Conservation (phyloP, 805 yeast species). For the Kazachstania psychrophila region DNA sequence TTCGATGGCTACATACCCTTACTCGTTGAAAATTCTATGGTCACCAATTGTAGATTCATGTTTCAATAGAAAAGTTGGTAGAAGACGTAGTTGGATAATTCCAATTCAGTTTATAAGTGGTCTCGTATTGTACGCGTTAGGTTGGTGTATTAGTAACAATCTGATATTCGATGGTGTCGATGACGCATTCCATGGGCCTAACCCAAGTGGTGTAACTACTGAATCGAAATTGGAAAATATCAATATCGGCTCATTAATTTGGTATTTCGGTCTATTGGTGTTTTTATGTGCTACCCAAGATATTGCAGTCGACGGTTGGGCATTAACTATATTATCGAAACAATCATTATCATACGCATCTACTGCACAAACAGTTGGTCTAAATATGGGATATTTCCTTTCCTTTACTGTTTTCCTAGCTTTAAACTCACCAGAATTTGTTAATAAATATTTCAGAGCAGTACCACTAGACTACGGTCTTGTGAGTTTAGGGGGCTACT, state of each 20-base stretch:
- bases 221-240: slow-evolving; percentile 7
- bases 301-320: slow-evolving; percentile 99
- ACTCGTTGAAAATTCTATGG: slow-evolving; percentile 87
- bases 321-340: slow-evolving; percentile 73
- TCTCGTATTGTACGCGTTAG: slow-evolving; percentile 53
- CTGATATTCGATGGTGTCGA: slow-evolving; percentile 35
- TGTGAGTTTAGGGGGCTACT: slow-evolving; percentile 63
- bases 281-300: slow-evolving; percentile 95
- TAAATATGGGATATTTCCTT: slow-evolving; percentile 85
- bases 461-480: slow-evolving; percentile 46
- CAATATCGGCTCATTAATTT: slow-evolving; percentile 41
- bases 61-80: slow-evolving; percentile 57
- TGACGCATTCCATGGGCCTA: slow-evolving; percentile 18
- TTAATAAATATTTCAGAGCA: slow-evolving; percentile 69
- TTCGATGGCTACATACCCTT: slow-evolving; percentile 89
- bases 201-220: neutral
- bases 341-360: slow-evolving; percentile 83
- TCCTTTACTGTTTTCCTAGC: slow-evolving; percentile 89
- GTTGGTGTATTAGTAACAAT: slow-evolving; percentile 40
- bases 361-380: slow-evolving; percentile 94
- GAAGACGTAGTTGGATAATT: slow-evolving; percentile 88
- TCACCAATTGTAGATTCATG: slow-evolving; percentile 92
- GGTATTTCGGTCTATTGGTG: slow-evolving; percentile 66
- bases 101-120: slow-evolving; percentile 86
- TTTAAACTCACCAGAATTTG: slow-evolving; percentile 84